Percentiles rank a stretch among this genome's conserved stretches.
Evolutionary conservation across 805 yeast genomes (phyloP).

Genomic region (Candida silvatica): DNA sequence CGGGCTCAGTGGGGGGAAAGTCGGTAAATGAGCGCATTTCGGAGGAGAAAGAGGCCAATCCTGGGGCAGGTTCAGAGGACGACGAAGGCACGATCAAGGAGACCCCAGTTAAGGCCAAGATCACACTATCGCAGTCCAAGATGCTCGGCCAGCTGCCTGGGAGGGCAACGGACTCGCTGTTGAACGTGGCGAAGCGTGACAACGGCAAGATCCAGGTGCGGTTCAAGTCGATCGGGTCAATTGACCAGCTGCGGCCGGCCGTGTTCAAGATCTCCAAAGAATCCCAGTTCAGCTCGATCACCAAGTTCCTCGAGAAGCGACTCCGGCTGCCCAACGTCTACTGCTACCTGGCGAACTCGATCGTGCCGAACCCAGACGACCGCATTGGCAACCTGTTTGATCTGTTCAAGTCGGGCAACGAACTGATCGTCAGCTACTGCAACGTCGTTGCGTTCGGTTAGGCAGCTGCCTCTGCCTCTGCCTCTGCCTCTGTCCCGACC

Average conservation of each 20-base stretch:
- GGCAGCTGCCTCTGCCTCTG: background rate
- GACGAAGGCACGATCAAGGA: conserved; percentile 7
- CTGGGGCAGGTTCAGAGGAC: conserved; percentile 2
- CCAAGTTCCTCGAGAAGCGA: conserved; percentile 34
- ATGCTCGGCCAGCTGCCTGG: conserved; percentile 16
- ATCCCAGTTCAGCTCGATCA: conserved; percentile 38
- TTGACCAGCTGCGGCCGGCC: conserved; percentile 39
- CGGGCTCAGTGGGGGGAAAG: too few species aligned
- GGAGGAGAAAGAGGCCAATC: background rate
- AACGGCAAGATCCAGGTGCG: conserved; percentile 35
- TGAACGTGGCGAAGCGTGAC: conserved; percentile 10
- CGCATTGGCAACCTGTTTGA: conserved; percentile 28
- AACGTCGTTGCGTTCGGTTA: conserved; percentile 39
- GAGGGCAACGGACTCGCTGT: conserved; percentile 16
- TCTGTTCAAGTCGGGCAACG: conserved; percentile 27
- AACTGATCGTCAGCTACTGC: conserved; percentile 36
- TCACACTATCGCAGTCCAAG: conserved; percentile 22
- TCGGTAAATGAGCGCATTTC: too few species aligned
- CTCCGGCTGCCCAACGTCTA: conserved; percentile 25
- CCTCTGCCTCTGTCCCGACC: background rate
- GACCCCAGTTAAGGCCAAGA: conserved; percentile 17
- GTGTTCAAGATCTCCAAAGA: conserved; percentile 39
- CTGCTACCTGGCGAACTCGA: conserved; percentile 37
- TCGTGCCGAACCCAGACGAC: conserved; percentile 38
- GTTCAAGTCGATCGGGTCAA: conserved; percentile 53